Percentiles rank a stretch among this genome's conserved stretches.
phyloP scores from a whole-genome alignment of 2,329 filamentous ascomycete genomes.

The Apiospora hydei region DNA sequence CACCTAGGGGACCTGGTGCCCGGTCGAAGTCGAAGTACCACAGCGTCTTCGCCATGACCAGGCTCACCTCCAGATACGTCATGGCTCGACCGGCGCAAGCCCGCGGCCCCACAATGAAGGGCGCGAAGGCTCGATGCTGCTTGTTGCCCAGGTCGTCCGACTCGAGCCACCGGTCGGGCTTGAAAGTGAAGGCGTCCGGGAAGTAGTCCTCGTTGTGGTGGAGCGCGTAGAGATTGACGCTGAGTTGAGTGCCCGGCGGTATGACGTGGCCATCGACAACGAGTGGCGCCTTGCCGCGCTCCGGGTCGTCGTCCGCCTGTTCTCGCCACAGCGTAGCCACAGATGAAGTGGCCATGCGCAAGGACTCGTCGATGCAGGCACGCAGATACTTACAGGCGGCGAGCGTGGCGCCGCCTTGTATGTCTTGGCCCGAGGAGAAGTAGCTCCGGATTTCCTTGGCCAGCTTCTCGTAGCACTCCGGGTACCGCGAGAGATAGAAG shows the following conservation, averaged over 20 bases:
- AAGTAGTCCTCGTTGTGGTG: constrained; percentile 44
- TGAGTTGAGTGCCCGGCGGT: constrained; percentile 43
- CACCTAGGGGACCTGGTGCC: background rate
- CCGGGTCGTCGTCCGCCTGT: constrained; percentile 28
- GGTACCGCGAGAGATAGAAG: constrained; percentile 45
- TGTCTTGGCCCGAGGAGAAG: constrained; percentile 44
- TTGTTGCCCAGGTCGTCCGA: background rate
- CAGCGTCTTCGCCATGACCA: background rate
- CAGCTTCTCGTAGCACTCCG: constrained; percentile 37
- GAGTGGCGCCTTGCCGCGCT: constrained; percentile 27
- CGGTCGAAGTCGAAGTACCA: background rate
- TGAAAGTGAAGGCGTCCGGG: constrained; percentile 36
- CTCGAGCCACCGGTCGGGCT: constrained; percentile 45
- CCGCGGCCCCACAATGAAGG: background rate
- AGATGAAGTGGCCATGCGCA: constrained; percentile 55
- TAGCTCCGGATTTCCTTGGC: constrained; percentile 40
- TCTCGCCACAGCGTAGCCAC: constrained; percentile 44
- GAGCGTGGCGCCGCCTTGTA: constrained; percentile 41
- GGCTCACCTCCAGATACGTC: background rate
- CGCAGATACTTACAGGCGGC: constrained; percentile 49
- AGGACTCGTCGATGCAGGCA: constrained; percentile 54
- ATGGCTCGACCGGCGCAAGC: background rate
- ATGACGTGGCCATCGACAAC: constrained; percentile 40
- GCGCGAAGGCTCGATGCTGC: background rate
- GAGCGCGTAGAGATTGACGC: constrained; percentile 43